Conservation (phyloP, 2,329 filamentous ascomycete species). For the Claviceps citrina region DNA sequence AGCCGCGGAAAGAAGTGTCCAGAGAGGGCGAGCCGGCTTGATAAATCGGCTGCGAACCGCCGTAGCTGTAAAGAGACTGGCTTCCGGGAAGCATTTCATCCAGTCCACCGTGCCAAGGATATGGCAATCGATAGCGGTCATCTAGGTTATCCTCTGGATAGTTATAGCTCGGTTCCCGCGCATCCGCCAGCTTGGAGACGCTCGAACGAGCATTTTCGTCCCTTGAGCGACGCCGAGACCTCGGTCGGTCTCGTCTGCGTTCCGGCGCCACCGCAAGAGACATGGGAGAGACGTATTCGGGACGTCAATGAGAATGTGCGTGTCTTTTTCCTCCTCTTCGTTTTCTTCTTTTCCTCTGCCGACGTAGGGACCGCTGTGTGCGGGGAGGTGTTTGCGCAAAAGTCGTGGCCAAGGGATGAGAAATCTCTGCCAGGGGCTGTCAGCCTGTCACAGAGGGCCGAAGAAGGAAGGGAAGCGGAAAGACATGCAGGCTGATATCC, state of each 20-base stretch:
- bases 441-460: too few species aligned
- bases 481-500: too few species aligned
- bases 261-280: conserved; percentile 34
- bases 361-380: too few species aligned
- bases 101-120: conserved; percentile 24
- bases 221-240: conserved; percentile 22
- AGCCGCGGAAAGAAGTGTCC: conserved; percentile 22
- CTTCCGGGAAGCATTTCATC: conserved; percentile 23
- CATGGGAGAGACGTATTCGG: conserved; percentile 27
- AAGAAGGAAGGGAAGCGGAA: too few species aligned
- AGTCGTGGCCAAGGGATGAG: too few species aligned
- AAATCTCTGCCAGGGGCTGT: too few species aligned
- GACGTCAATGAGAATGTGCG: too few species aligned
- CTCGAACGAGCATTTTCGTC: conserved; percentile 17
- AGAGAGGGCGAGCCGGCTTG: conserved; percentile 20
- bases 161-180: conserved; percentile 26
- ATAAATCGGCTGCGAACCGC: conserved; percentile 20
- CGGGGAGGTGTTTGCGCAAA: too few species aligned
- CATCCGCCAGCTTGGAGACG: conserved; percentile 21
- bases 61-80: conserved; percentile 25
- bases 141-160: conserved; percentile 28
- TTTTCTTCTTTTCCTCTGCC: background rate
- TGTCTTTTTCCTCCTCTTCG: background rate
- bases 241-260: conserved; percentile 30
- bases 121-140: conserved; percentile 22